Evolutionary conservation across 257 asterid species (phyloP).

Genomic region (Fraxinus americana): DNA sequence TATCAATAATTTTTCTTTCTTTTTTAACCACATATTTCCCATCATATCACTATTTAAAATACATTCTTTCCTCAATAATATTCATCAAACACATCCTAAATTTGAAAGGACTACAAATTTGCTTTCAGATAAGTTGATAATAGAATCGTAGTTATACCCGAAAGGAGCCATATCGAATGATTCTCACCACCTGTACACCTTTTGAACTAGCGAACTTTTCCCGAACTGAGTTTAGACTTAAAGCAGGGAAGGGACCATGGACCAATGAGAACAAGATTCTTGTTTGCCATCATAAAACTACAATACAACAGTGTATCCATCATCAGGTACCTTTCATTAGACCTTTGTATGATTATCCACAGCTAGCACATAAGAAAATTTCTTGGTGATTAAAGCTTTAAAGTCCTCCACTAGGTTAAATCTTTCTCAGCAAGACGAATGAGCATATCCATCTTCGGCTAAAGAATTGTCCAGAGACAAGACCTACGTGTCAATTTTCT

Average conservation of each 20-base stretch:
- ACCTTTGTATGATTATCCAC: background rate
- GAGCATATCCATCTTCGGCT: background rate
- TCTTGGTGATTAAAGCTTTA: no score
- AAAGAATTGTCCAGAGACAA: background rate
- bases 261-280: conserved; percentile 1
- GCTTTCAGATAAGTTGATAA: background rate
- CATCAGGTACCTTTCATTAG: background rate
- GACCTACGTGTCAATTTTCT: background rate
- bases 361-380: background rate
- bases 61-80: no score
- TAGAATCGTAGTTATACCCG: background rate
- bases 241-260: background rate
- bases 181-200: background rate
- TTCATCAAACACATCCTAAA: no score
- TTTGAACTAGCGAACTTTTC: background rate
- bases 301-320: background rate
- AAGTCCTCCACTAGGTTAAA: no score
- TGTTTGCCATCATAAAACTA: background rate
- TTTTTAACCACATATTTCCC: no score
- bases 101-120: background rate
- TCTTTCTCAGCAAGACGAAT: background rate
- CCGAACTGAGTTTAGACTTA: background rate
- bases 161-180: no score
- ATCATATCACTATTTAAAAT: no score
- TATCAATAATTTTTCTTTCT: no score